phyloP scores from a whole-genome alignment of 306 rosid genomes.

The Benincasa hispida region DNA sequence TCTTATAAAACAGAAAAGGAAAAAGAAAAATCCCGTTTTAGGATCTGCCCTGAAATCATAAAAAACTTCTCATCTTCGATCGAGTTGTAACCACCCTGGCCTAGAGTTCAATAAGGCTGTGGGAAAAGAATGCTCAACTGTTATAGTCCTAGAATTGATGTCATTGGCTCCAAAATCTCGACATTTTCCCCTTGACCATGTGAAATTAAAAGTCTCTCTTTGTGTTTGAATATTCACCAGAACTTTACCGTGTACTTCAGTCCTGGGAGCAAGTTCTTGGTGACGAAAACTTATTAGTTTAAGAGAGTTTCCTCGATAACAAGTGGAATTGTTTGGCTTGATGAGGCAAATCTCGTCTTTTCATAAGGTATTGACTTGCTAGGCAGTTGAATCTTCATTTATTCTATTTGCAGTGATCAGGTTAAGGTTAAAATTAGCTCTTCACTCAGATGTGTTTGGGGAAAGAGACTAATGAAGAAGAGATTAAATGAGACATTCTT shows the following conservation, averaged over 20 bases:
- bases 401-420: slow-evolving; percentile 37
- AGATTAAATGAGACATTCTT: slow-evolving; percentile 26
- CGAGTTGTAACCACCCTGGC: neutral
- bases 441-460: slow-evolving; percentile 46
- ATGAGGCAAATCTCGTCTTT: neutral
- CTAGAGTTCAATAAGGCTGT: neutral
- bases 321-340: neutral
- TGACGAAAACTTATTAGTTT: neutral
- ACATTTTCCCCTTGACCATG: neutral
- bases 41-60: neutral
- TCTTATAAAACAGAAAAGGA: neutral
- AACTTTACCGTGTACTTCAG: neutral
- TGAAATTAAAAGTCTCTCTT: neutral
- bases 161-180: neutral
- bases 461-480: slow-evolving; percentile 41
- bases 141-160: neutral
- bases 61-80: neutral
- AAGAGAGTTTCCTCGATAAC: neutral
- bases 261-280: neutral
- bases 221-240: neutral
- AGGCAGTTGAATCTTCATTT: neutral
- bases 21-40: neutral
- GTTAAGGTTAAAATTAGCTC: slow-evolving; percentile 63
- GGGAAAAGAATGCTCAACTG: neutral
- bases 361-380: neutral